Conservation (phyloP, 2,329 filamentous ascomycete species). For the Purpureocillium takamizusanense region DNA sequence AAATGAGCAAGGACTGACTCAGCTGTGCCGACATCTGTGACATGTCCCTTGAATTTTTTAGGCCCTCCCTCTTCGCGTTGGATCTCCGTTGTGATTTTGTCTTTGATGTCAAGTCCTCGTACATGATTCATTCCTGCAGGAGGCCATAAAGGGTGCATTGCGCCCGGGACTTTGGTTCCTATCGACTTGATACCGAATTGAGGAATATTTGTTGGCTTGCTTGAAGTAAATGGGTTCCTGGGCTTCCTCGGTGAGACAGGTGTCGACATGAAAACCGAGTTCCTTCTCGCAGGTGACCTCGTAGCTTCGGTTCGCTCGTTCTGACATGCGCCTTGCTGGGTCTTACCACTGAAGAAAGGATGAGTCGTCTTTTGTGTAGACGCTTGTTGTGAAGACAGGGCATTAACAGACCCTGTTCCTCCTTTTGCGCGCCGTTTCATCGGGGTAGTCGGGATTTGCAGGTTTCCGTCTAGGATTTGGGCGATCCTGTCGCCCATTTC, state of each 20-base stretch:
- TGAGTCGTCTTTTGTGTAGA: slow-evolving; percentile 24
- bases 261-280: slow-evolving; percentile 41
- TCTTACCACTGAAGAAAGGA: slow-evolving; percentile 27
- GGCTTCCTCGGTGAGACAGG: slow-evolving; percentile 40
- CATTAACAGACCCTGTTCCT: neutral
- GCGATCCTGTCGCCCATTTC: slow-evolving; percentile 53
- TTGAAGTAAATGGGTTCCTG: slow-evolving; percentile 18
- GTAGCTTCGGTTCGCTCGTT: slow-evolving; percentile 8
- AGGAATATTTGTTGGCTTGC: slow-evolving; percentile 18
- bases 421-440: slow-evolving; percentile 6
- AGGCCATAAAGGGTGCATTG: slow-evolving; percentile 63
- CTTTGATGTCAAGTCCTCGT: slow-evolving; percentile 29
- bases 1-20: slow-evolving; percentile 34
- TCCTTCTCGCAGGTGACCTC: slow-evolving; percentile 19
- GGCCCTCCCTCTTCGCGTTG: slow-evolving; percentile 5
- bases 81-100: neutral
- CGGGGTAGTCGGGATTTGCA: slow-evolving; percentile 14
- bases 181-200: slow-evolving; percentile 35
- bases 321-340: slow-evolving; percentile 21
- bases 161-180: slow-evolving; percentile 54
- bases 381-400: slow-evolving; percentile 9
- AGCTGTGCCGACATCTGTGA: slow-evolving; percentile 25
- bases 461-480: slow-evolving; percentile 41
- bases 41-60: slow-evolving; percentile 42
- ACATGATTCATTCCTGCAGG: slow-evolving; percentile 55